Evolutionary conservation across 495 filamentous ascomycete species (phyloP).

Genomic region (Trichoderma reesei): DNA sequence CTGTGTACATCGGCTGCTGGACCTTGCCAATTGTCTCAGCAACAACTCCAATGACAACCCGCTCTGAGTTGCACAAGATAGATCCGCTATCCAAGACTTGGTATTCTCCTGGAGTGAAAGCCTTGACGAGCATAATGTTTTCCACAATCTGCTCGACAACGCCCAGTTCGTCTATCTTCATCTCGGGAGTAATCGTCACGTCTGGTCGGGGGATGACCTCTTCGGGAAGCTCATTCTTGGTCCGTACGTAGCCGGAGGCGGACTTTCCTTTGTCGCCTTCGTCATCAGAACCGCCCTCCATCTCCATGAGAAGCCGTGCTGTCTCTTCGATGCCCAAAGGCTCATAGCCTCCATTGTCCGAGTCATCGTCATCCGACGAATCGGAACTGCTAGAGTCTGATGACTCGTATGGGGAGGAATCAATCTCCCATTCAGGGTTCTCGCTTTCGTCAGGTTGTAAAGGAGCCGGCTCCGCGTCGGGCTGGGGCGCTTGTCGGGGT

Average conservation of each 20-base stretch:
- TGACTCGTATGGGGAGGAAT: slow-evolving; percentile 51
- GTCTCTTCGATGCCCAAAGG: slow-evolving; percentile 69
- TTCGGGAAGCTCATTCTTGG: slow-evolving; percentile 64
- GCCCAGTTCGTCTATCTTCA: slow-evolving; percentile 65
- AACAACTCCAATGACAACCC: slow-evolving; percentile 66
- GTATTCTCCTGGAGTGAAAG: slow-evolving; percentile 66
- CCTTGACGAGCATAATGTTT: slow-evolving; percentile 67
- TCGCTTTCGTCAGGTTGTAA: slow-evolving; percentile 11
- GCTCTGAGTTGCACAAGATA: slow-evolving; percentile 68
- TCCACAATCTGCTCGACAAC: slow-evolving; percentile 63
- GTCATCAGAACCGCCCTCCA: slow-evolving; percentile 59
- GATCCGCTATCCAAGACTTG: slow-evolving; percentile 76
- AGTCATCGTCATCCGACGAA: slow-evolving; percentile 50
- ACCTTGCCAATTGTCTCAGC: slow-evolving; percentile 76
- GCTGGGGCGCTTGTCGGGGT: background rate
- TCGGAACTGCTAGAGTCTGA: slow-evolving; percentile 43
- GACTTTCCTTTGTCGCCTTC: slow-evolving; percentile 46
- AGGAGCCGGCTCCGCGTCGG: background rate
- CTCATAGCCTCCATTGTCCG: slow-evolving; percentile 60
- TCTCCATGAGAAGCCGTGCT: slow-evolving; percentile 69
- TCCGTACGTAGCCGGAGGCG: slow-evolving; percentile 44
- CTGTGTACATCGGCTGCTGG: slow-evolving; percentile 69
- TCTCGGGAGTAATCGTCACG: slow-evolving; percentile 60
- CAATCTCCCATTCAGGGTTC: slow-evolving; percentile 44
- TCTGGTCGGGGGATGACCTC: slow-evolving; percentile 63